These are phyloP conservation scores for Penicillium coffeae DNA, from an alignment of 495 filamentous ascomycete genomes.

Conservation along the genomic window DNA sequence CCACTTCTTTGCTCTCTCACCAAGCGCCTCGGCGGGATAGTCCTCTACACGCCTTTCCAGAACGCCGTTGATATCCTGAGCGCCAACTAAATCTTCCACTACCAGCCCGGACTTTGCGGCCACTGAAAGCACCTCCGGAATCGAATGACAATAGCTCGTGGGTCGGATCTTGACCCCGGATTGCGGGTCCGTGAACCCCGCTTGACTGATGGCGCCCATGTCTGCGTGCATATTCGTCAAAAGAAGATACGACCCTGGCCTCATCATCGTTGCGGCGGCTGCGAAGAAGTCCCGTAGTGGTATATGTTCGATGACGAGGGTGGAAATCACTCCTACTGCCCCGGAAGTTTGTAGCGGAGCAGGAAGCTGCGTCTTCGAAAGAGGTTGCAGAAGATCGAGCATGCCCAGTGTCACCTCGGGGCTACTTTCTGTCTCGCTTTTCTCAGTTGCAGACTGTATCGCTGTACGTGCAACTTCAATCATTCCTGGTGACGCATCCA, in stretches of 20 bases:
- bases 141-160: slow-evolving; percentile 55
- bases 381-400: slow-evolving; percentile 34
- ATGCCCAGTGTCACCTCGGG: slow-evolving; percentile 18
- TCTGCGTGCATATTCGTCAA: slow-evolving; percentile 73
- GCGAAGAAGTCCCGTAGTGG: slow-evolving; percentile 55
- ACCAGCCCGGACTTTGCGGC: slow-evolving; percentile 52
- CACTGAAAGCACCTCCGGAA: slow-evolving; percentile 52
- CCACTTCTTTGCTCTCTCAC: slow-evolving; percentile 63
- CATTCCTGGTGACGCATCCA: slow-evolving; percentile 53
- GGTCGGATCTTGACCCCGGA: slow-evolving; percentile 60
- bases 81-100: slow-evolving; percentile 27
- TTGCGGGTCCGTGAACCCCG: slow-evolving; percentile 59
- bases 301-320: slow-evolving; percentile 68
- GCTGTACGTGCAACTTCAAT: slow-evolving; percentile 49
- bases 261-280: slow-evolving; percentile 44
- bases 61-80: slow-evolving; percentile 15
- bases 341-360: slow-evolving; percentile 14
- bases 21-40: slow-evolving; percentile 45
- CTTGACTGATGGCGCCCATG: slow-evolving; percentile 61
- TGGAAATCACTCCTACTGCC: slow-evolving; percentile 54
- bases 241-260: slow-evolving; percentile 50
- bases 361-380: slow-evolving; percentile 3
- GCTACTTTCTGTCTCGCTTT: not conserved
- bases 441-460: slow-evolving; percentile 3
- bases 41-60: slow-evolving; percentile 51